phyloP scores from a whole-genome alignment of 805 yeast species.

The Yueomyces sinensis region DNA sequence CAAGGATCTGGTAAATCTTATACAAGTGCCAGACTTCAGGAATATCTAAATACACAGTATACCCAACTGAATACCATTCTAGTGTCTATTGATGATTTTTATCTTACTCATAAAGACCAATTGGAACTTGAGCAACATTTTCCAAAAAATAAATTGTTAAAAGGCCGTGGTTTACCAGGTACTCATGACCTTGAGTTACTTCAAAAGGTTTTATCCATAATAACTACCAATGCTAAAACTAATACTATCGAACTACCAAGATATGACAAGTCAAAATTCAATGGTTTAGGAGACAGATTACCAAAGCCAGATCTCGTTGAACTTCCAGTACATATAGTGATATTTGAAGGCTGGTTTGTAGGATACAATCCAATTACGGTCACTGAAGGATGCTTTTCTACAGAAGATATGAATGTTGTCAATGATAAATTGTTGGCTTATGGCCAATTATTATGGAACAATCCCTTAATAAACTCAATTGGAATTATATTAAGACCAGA shows the following conservation, averaged over 20 bases:
- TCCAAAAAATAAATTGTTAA: constrained; percentile 40
- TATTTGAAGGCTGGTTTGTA: constrained; percentile 91
- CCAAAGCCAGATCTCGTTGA: constrained; percentile 18
- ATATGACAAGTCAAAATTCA: constrained; percentile 63
- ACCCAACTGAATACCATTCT: constrained; percentile 27
- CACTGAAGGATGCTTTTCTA: too few relatives aligned
- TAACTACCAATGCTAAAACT: constrained; percentile 16
- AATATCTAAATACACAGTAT: constrained; percentile 22
- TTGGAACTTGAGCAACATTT: constrained; percentile 26
- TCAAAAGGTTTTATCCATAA: constrained; percentile 10
- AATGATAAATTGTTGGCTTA: constrained; percentile 43
- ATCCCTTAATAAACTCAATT: constrained; percentile 43
- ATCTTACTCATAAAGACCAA: constrained; percentile 57
- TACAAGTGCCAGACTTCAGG: constrained; percentile 31
- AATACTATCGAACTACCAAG: constrained; percentile 35
- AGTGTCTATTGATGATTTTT: constrained; percentile 79
- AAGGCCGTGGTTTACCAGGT: constrained; percentile 86
- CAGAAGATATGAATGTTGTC: constrained; percentile 27
- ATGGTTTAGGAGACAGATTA: constrained; percentile 72
- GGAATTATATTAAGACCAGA: constrained; percentile 53
- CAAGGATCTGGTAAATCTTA: constrained; percentile 74
- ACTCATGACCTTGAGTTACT: constrained; percentile 59
- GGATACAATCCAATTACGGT: constrained; percentile 45
- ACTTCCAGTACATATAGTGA: constrained; percentile 43
- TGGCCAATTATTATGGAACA: constrained; percentile 25